phyloP scores from a whole-genome alignment of 1,284 basidiomycete genomes.

The Acaromyces ingoldii region DNA sequence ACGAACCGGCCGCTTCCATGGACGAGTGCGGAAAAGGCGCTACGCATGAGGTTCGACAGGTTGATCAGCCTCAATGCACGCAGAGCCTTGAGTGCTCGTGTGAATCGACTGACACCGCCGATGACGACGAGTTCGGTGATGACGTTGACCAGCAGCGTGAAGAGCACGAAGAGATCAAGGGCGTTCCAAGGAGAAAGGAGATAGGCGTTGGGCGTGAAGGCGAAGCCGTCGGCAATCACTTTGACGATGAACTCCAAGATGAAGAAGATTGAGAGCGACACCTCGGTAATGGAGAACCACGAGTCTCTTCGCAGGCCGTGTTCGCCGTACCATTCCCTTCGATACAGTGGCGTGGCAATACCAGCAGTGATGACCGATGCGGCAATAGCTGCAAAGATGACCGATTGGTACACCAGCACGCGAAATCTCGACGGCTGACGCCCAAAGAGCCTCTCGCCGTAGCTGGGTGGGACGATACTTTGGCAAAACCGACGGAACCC shows the following conservation, averaged over 20 bases:
- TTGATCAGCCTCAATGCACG: conserved; percentile 86
- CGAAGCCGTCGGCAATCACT: conserved; percentile 79
- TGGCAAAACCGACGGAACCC: conserved; percentile 73
- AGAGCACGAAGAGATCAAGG: conserved; percentile 81
- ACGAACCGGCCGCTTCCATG: conserved; percentile 79
- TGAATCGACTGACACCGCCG: conserved; percentile 69
- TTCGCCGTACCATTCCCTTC: conserved; percentile 65
- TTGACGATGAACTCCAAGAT: conserved; percentile 84
- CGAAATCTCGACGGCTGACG: conserved; percentile 53
- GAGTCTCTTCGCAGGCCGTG: conserved; percentile 64
- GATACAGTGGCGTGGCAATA: conserved; percentile 80
- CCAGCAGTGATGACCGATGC: conserved; percentile 78
- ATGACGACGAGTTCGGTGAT: conserved; percentile 71
- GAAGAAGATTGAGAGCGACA: conserved; percentile 69
- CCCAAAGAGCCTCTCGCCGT: conserved; percentile 68
- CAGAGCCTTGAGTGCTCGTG: conserved; percentile 80
- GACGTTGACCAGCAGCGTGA: conserved; percentile 76
- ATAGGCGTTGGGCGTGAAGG: conserved; percentile 89
- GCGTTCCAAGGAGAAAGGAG: conserved; percentile 86
- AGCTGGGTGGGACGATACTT: conserved; percentile 72
- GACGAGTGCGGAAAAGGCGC: conserved; percentile 85
- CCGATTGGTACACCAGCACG: conserved; percentile 68
- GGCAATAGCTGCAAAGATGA: conserved; percentile 72
- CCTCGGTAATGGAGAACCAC: conserved; percentile 86
- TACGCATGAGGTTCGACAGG: conserved; percentile 62